Evolutionary conservation across 2,329 filamentous ascomycete species (phyloP).

Genomic region (Penicillium olsonii): DNA sequence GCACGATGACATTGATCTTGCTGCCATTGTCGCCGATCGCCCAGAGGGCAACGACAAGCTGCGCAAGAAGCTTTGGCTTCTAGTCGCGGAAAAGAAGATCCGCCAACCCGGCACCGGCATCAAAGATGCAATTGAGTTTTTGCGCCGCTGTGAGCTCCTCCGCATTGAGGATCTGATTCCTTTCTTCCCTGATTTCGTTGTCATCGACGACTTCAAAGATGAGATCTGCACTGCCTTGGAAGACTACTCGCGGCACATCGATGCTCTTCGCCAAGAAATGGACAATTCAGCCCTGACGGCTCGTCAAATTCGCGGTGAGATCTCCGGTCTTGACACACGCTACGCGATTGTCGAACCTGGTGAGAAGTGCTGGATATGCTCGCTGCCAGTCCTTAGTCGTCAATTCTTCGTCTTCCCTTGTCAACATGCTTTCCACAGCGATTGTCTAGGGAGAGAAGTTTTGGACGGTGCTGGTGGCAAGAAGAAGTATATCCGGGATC

Average conservation of each 20-base stretch:
- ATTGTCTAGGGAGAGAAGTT: conserved; percentile 85
- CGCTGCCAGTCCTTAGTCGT: conserved; percentile 78
- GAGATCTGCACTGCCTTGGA: conserved; percentile 94
- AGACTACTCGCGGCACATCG: conserved; percentile 89
- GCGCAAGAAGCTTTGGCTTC: conserved; percentile 92
- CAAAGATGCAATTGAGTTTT: conserved; percentile 89
- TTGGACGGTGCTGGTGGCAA: conserved; percentile 79
- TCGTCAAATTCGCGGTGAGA: conserved; percentile 85
- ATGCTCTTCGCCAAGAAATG: conserved; percentile 87
- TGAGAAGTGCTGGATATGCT: conserved; percentile 88
- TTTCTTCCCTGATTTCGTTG: conserved; percentile 97
- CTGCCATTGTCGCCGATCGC: conserved; percentile 83
- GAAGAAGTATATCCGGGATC: conserved; percentile 76
- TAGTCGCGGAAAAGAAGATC: conserved; percentile 93
- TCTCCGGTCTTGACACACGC: conserved; percentile 78
- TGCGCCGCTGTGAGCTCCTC: conserved; percentile 86
- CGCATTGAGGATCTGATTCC: conserved; percentile 96
- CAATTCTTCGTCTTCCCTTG: conserved; percentile 99
- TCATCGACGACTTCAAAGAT: conserved; percentile 98
- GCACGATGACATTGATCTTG: conserved; percentile 86
- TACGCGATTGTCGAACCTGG: conserved; percentile 97
- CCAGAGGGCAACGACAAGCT: conserved; percentile 74
- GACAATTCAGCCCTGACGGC: conserved; percentile 89
- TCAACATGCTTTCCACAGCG: conserved; percentile 95
- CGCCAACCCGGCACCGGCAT: conserved; percentile 77